A percentile compares a stretch with the other conserved stretches of the same genome.
Conservation (phyloP, 2,329 filamentous ascomycete species). For the Graphilbum ipis-grandicollis region DNA sequence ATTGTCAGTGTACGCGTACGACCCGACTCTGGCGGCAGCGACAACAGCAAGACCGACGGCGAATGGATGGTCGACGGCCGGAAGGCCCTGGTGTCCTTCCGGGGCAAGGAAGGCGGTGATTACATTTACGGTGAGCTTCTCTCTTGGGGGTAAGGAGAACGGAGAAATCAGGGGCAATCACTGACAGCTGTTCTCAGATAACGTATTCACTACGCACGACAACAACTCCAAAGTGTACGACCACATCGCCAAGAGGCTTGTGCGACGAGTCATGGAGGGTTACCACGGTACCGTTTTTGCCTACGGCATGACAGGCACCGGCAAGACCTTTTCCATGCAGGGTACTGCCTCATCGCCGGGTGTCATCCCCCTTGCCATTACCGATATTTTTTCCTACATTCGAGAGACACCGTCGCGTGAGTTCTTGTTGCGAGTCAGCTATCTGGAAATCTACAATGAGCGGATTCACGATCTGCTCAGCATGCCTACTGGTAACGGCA, state of each 20-base stretch:
- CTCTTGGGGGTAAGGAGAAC: too few relatives aligned
- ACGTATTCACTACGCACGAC: conserved; percentile 87
- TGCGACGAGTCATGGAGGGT: conserved; percentile 94
- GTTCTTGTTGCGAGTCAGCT: conserved; percentile 89
- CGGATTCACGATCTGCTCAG: conserved; percentile 87
- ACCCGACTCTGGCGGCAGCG: conserved; percentile 55
- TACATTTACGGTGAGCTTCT: conserved; percentile 79
- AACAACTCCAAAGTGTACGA: conserved; percentile 94
- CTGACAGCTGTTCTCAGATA: too few relatives aligned
- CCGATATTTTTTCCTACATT: conserved; percentile 98
- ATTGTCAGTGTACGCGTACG: conserved; percentile 87
- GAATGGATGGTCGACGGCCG: conserved; percentile 90
- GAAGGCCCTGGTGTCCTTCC: conserved; percentile 64
- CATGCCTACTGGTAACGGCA: conserved; percentile 42
- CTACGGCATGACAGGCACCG: conserved; percentile 97
- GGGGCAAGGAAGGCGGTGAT: conserved; percentile 79
- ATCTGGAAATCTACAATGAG: conserved; percentile 98
- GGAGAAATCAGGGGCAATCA: too few relatives aligned
- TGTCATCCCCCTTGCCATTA: conserved; percentile 93
- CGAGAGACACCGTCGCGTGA: conserved; percentile 89
- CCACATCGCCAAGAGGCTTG: conserved; percentile 78
- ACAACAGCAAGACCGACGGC: conserved; percentile 45
- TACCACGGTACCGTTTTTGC: conserved; percentile 98
- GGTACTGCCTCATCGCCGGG: conserved; percentile 88
- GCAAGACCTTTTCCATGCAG: conserved; percentile 99